Conservation (phyloP, 371 early-diverging fungal genomes). For the Cokeromyces recurvatus region DNA sequence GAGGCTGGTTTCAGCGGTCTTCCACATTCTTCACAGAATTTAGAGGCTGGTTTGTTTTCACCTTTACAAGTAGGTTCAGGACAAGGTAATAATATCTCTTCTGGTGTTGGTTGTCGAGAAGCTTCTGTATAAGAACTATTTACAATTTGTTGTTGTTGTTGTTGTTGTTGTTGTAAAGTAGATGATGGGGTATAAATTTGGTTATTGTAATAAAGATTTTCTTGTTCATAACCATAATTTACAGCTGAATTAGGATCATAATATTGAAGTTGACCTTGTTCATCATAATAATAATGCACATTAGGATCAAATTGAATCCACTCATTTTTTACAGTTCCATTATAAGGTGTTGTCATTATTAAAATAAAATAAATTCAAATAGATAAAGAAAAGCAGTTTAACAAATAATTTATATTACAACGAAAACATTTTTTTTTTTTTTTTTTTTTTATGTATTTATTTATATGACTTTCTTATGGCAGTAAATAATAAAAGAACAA, state of each 20-base stretch:
- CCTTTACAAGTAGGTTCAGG: conserved; percentile 57
- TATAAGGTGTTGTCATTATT: conserved; percentile 20
- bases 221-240: conserved; percentile 15
- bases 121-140: neutral
- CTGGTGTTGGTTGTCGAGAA: conserved; percentile 24
- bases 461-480: too few species aligned
- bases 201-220: conserved; percentile 22
- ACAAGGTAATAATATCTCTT: conserved; percentile 42
- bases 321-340: conserved; percentile 4
- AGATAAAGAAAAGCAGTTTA: too few species aligned
- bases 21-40: conserved; percentile 75
- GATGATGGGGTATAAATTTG: conserved; percentile 18
- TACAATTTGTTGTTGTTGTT: conserved; percentile 7
- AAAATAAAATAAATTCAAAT: too few species aligned
- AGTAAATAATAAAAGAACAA: too few species aligned
- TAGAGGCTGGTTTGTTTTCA: conserved; percentile 59
- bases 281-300: conserved; percentile 33
- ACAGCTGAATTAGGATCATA: conserved; percentile 30
- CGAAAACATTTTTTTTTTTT: too few species aligned
- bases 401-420: too few species aligned
- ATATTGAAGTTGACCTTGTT: conserved; percentile 24
- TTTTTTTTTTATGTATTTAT: too few species aligned
- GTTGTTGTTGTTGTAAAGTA: neutral
- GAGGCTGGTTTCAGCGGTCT: conserved; percentile 45
- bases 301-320: conserved; percentile 33